phyloP scores from a whole-genome alignment of 176 grass and related monocot genomes.

The Ananas comosus region DNA sequence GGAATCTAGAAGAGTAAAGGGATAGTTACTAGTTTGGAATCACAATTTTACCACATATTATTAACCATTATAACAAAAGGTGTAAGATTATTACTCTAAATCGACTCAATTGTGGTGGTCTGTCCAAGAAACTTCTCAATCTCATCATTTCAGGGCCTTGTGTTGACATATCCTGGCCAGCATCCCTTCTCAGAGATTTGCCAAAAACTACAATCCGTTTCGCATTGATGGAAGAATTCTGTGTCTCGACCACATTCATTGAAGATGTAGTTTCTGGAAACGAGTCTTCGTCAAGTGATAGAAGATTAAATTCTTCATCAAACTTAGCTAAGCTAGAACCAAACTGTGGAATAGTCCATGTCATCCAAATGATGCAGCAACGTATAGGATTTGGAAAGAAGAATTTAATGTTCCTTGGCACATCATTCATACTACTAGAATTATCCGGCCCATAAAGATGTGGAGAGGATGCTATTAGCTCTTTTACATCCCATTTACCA shows the following conservation, averaged over 20 bases:
- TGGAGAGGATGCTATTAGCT: constrained; percentile 48
- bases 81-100: constrained; percentile 57
- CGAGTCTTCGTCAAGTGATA: constrained; percentile 57
- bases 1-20: constrained; percentile 51
- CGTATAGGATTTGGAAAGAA: constrained; percentile 68
- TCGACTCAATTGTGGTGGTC: constrained; percentile 56
- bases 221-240: constrained; percentile 66
- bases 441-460: constrained; percentile 70
- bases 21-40: constrained; percentile 12
- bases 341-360: constrained; percentile 40
- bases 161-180: constrained; percentile 42
- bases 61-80: constrained; percentile 13
- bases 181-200: constrained; percentile 52
- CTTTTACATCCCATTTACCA: constrained; percentile 82
- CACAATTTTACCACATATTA: constrained; percentile 15
- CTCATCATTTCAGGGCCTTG: constrained; percentile 44
- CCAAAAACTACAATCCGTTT: constrained; percentile 85
- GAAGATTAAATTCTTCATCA: constrained; percentile 57
- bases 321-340: constrained; percentile 36
- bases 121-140: constrained; percentile 68
- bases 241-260: constrained; percentile 2
- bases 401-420: constrained; percentile 79
- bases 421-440: constrained; percentile 29
- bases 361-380: constrained; percentile 86
- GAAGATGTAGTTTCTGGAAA: constrained; percentile 32